Percentiles rank a stretch among this genome's conserved stretches.
These are phyloP conservation scores for Eucalyptus cloeziana DNA, from an alignment of 345 rosid species.

Conservation along the genomic window DNA sequence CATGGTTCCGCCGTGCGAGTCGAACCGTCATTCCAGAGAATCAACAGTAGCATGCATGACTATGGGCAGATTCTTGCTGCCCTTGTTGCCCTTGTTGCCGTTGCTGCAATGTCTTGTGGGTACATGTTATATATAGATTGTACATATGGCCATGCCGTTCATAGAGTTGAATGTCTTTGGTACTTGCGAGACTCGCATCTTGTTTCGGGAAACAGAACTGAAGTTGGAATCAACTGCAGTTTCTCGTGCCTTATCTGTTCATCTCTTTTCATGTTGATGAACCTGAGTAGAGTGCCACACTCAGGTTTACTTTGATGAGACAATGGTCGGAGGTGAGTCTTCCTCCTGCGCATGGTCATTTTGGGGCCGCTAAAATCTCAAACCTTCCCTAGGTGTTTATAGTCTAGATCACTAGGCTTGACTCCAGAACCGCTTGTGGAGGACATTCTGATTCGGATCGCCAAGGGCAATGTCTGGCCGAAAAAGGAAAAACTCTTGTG, in stretches of 20 bases:
- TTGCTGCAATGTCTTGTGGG: background rate
- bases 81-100: background rate
- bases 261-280: background rate
- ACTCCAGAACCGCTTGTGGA: background rate
- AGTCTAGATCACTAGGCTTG: background rate
- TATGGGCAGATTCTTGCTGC: background rate
- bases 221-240: background rate
- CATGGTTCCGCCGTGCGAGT: constrained; percentile 63
- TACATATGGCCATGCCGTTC: background rate
- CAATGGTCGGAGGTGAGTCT: background rate
- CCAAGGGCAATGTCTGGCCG: background rate
- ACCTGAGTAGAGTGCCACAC: background rate
- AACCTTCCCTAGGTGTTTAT: background rate
- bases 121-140: background rate
- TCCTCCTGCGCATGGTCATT: background rate
- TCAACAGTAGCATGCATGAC: background rate
- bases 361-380: background rate
- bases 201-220: background rate
- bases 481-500: background rate
- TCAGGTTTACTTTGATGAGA: background rate
- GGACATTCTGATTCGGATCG: background rate
- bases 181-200: background rate
- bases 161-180: background rate
- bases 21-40: background rate
- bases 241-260: background rate